Evolutionary conservation across 2,329 filamentous ascomycete species (phyloP).

Genomic region (Exophiala sp.): DNA sequence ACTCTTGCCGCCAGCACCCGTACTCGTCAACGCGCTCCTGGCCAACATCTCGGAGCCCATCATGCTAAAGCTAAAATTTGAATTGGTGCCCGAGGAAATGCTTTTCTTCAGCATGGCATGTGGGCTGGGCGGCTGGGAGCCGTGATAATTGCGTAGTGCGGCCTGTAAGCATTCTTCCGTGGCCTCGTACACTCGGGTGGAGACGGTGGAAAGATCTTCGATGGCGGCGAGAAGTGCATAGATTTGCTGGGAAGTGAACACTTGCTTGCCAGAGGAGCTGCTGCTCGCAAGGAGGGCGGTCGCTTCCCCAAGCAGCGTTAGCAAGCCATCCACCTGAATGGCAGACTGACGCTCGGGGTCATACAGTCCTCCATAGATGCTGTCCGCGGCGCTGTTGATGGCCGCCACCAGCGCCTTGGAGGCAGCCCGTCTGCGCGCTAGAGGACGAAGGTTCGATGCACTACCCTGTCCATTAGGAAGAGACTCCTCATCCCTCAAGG

Average conservation of each 20-base stretch:
- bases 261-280: conserved; percentile 40
- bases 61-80: conserved; percentile 59
- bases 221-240: conserved; percentile 69
- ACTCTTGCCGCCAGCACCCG: conserved; percentile 40
- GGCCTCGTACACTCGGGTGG: conserved; percentile 63
- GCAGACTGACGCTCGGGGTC: conserved; percentile 75
- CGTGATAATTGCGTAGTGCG: conserved; percentile 64
- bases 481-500: conserved; percentile 65
- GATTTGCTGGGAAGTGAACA: conserved; percentile 66
- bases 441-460: conserved; percentile 36
- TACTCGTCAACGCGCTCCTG: conserved; percentile 45
- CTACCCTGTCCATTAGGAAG: conserved; percentile 30
- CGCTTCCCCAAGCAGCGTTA: conserved; percentile 77
- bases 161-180: conserved; percentile 74
- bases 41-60: conserved; percentile 67
- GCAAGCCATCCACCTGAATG: conserved; percentile 78
- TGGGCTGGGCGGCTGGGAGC: conserved; percentile 53
- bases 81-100: conserved; percentile 49
- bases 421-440: conserved; percentile 61
- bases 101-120: conserved; percentile 62
- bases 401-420: conserved; percentile 72
- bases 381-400: conserved; percentile 78
- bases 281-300: conserved; percentile 64
- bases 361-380: conserved; percentile 83
- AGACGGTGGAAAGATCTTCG: conserved; percentile 72